Conservation (phyloP, 306 rosid species). For the Lotus japonicus region DNA sequence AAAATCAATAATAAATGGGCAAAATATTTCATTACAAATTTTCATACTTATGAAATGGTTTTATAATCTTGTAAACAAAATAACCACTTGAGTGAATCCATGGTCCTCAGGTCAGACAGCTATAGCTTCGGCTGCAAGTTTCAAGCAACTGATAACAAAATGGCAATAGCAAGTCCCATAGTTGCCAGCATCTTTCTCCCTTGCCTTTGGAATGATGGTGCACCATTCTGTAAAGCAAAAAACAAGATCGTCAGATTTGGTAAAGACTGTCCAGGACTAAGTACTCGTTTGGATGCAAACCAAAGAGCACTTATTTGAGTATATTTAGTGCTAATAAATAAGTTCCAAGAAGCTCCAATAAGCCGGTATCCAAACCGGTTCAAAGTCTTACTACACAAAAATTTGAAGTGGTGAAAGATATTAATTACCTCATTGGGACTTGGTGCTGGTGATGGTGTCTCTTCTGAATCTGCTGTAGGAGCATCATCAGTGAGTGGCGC, state of each 20-base stretch:
- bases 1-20: background rate
- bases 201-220: conserved; percentile 31
- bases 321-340: too few relatives aligned
- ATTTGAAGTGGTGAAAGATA: background rate
- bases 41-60: conserved; percentile 20
- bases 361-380: too few relatives aligned
- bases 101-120: conserved; percentile 1
- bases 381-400: too few relatives aligned
- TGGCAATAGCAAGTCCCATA: conserved; percentile 41
- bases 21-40: conserved; percentile 16
- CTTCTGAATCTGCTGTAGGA: conserved; percentile 40
- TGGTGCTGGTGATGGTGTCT: conserved; percentile 81
- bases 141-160: conserved; percentile 42
- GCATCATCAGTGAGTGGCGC: conserved; percentile 58
- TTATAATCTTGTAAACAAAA: conserved; percentile 20
- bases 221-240: conserved; percentile 49
- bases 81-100: conserved; percentile 11
- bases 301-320: too few relatives aligned
- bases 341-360: too few relatives aligned
- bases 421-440: conserved; percentile 58
- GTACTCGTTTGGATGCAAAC: too few relatives aligned
- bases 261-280: background rate
- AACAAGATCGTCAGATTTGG: background rate
- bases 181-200: conserved; percentile 38
- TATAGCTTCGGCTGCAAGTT: conserved; percentile 31